Percentiles rank a stretch among this genome's conserved stretches.
Evolutionary conservation across 306 rosid species (phyloP).

Genomic region (Cicer chorassanicum): DNA sequence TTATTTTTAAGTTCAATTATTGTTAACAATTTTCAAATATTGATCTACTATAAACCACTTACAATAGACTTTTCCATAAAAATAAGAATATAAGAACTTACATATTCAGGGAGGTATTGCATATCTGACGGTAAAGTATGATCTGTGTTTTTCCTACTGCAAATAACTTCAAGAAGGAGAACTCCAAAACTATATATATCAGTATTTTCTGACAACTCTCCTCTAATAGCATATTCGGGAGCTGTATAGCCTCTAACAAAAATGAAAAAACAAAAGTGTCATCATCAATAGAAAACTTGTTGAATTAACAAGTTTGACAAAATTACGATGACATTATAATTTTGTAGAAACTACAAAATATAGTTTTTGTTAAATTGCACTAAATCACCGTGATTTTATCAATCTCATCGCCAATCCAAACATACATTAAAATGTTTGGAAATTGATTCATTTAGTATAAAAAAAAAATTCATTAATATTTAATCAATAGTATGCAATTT

Average conservation of each 20-base stretch:
- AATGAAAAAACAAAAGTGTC: neutral
- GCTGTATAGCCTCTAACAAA: slow-evolving; percentile 71
- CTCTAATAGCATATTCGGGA: slow-evolving; percentile 80
- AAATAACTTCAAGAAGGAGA: slow-evolving; percentile 78
- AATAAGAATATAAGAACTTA: slow-evolving; percentile 32
- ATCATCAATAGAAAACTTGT: neutral
- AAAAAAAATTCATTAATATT: neutral
- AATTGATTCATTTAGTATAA: neutral
- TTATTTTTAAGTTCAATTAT: no score
- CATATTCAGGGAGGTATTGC: slow-evolving; percentile 90
- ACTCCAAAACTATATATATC: slow-evolving; percentile 93
- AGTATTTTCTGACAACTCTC: slow-evolving; percentile 81
- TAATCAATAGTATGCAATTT: neutral
- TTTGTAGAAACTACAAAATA: no score
- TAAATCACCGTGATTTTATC: no score
- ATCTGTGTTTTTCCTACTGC: slow-evolving; percentile 75
- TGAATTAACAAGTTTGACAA: no score
- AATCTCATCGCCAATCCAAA: neutral
- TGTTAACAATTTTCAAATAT: no score
- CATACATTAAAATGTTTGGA: neutral
- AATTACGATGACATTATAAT: no score
- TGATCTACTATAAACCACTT: no score
- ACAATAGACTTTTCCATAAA: no score
- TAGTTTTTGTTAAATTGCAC: no score
- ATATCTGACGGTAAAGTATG: slow-evolving; percentile 62